Evolutionary conservation across 495 filamentous ascomycete species (phyloP), one percentile per base, ranked within the genome.

Genomic region (Penicillium flavigenum): DNA sequence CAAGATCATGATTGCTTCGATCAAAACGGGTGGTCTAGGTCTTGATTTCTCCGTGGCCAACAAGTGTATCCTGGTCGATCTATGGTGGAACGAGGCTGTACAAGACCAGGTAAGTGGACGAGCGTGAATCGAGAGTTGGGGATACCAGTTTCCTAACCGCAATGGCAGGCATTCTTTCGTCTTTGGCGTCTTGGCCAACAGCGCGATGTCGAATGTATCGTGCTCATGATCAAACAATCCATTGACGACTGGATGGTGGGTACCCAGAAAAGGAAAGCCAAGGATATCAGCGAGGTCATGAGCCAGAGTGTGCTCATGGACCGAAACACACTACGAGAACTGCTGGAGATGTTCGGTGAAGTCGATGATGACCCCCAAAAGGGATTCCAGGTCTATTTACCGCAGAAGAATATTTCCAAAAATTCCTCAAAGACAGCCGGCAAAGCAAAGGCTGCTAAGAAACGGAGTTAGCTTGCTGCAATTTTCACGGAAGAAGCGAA

Each of bases 101-200:
- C 45, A 47, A 29, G 45, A 47, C 14, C 45, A 47, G 45, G 45
- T 47, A 47, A 0, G 45, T 47, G 7, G 12, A 19, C 17, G 16
- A 8, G 27, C n/a, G 16, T 4, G 16, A 29, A n/a, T 12, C 1
- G 8, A 22, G 9, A 27, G 2, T 5, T 12, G 5, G 0, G 14
- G 12, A 17, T 29, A 8, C 3, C 0, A 11, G 24, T n/a, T 0
- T 17, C 29, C 24, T 46, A n/a, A 29, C 14, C 4, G 3, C 7
- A 47, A 31, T 1, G 4, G 2, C 14, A 50, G 47, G 47, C 47
- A 50, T 50, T 34, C 32, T 50, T 32, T 5, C 29, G 47, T 14
- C 47, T 50, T 34, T 36, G 32, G 29, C 47, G 47, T 34, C n/a
- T 50, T 22, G 47, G 47, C 0, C 47, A 50, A 50, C 2, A 20